Percentiles rank a stretch among this genome's conserved stretches.
phyloP scores from a whole-genome alignment of 768 basidiomycete genomes.

The Boletus rubescentipes region DNA sequence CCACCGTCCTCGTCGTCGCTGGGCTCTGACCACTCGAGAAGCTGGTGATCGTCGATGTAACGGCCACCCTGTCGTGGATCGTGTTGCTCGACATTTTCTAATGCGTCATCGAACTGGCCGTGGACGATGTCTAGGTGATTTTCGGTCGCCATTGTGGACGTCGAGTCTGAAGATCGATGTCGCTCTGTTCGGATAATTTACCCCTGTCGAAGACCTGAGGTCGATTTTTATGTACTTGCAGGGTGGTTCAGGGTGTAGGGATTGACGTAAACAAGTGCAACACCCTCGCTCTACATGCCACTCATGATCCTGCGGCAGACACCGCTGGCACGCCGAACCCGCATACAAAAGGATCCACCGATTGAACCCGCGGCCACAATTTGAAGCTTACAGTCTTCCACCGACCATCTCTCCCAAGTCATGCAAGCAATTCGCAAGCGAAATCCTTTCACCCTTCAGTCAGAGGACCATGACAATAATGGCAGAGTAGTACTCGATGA shows the following conservation, averaged over 20 bases:
- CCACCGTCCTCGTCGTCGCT: constrained; percentile 30
- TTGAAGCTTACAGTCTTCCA: background rate
- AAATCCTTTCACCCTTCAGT: constrained; percentile 41
- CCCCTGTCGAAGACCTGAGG: constrained; percentile 15
- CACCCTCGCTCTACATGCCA: background rate
- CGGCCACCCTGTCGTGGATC: constrained; percentile 31
- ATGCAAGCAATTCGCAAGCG: constrained; percentile 43
- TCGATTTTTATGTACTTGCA: background rate
- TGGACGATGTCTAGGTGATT: constrained; percentile 33
- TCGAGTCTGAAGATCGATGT: background rate
- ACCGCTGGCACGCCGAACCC: background rate
- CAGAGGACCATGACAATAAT: constrained; percentile 33
- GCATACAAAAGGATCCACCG: constrained; percentile 7
- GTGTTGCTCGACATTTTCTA: constrained; percentile 29
- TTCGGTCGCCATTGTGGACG: constrained; percentile 19
- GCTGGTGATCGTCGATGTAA: constrained; percentile 45
- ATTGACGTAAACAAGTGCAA: constrained; percentile 2
- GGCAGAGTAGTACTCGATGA: constrained; percentile 46
- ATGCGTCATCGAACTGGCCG: constrained; percentile 66
- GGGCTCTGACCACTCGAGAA: constrained; percentile 31
- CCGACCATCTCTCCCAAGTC: background rate
- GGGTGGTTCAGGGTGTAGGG: background rate
- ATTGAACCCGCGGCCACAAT: background rate
- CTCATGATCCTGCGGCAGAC: background rate
- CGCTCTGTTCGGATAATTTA: constrained; percentile 8